These are phyloP conservation scores for Crithidia sp. DNA, from an alignment of 208 protist species.

Conservation along the genomic window DNA sequence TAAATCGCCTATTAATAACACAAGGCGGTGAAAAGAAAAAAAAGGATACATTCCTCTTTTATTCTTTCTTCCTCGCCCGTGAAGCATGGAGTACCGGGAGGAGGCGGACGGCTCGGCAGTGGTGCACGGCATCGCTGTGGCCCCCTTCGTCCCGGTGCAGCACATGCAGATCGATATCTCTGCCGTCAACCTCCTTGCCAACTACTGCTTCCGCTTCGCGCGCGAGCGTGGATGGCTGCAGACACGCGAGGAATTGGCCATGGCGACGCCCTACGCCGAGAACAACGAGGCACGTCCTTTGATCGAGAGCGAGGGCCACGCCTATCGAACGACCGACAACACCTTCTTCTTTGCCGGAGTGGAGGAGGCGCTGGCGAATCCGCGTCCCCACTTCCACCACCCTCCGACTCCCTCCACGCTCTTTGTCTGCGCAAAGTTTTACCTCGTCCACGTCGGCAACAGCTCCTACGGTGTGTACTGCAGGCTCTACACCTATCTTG, in stretches of 20 bases:
- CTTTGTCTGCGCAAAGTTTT: slow-evolving; percentile 38
- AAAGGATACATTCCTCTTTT: no score
- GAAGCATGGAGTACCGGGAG: slow-evolving; percentile 34
- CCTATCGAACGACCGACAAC: slow-evolving; percentile 21
- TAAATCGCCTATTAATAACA: no score
- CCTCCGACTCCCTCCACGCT: slow-evolving; percentile 46
- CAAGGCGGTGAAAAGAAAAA: no score
- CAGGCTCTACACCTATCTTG: slow-evolving; percentile 50
- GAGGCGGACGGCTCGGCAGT: slow-evolving; percentile 55
- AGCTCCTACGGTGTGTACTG: slow-evolving; percentile 60
- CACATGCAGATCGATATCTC: slow-evolving; percentile 61
- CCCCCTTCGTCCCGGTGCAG: slow-evolving; percentile 65
- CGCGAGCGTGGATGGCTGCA: slow-evolving; percentile 73
- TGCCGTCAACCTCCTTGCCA: slow-evolving; percentile 55
- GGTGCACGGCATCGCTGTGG: slow-evolving; percentile 51
- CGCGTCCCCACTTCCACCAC: slow-evolving; percentile 32
- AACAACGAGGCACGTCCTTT: slow-evolving; percentile 17
- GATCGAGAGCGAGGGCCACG: slow-evolving; percentile 30
- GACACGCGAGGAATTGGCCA: slow-evolving; percentile 26
- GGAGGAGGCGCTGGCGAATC: slow-evolving; percentile 42
- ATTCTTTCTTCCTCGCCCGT: no score
- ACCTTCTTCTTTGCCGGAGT: slow-evolving; percentile 74
- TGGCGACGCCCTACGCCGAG: slow-evolving; percentile 18
- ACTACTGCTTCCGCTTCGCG: slow-evolving; percentile 59
- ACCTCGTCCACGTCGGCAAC: slow-evolving; percentile 53